Percentiles rank a stretch among this genome's conserved stretches.
Conservation (phyloP, 2,329 filamentous ascomycete genomes). For the Dothistroma pini region DNA sequence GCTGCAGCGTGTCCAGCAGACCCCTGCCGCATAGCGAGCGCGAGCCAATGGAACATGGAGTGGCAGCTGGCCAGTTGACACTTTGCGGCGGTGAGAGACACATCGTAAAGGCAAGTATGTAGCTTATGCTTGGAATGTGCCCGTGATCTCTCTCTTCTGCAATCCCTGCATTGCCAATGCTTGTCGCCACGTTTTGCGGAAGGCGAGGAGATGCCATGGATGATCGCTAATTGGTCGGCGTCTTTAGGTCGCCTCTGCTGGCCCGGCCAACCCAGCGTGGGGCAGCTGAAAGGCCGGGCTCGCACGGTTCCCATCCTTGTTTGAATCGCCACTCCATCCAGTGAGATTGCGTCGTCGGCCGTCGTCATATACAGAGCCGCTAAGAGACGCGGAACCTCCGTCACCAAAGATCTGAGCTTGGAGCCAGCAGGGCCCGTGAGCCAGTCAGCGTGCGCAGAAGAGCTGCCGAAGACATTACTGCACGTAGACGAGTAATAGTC, state of each 20-base stretch:
- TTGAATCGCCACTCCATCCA: background rate
- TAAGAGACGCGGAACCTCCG: background rate
- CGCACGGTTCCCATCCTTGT: background rate
- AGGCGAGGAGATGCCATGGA: background rate
- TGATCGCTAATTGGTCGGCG: background rate
- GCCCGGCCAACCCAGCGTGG: background rate
- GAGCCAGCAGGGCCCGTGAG: background rate
- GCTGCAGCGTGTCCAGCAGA: background rate
- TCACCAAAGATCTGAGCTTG: background rate
- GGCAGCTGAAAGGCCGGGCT: background rate
- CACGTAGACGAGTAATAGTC: conserved; percentile 1
- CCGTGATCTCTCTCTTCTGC: background rate
- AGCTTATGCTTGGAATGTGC: background rate
- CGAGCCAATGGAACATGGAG: background rate
- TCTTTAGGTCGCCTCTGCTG: background rate
- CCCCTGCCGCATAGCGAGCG: background rate
- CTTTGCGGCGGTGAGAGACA: background rate
- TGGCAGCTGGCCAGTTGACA: background rate
- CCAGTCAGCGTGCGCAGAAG: background rate
- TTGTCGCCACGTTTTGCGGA: conserved; percentile 4
- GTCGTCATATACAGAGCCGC: background rate
- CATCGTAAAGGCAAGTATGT: background rate
- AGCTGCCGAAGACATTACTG: background rate
- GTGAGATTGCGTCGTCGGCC: background rate
- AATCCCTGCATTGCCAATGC: background rate